Conservation (phyloP, 2,329 filamentous ascomycete genomes). For the Alternaria postmessia region DNA sequence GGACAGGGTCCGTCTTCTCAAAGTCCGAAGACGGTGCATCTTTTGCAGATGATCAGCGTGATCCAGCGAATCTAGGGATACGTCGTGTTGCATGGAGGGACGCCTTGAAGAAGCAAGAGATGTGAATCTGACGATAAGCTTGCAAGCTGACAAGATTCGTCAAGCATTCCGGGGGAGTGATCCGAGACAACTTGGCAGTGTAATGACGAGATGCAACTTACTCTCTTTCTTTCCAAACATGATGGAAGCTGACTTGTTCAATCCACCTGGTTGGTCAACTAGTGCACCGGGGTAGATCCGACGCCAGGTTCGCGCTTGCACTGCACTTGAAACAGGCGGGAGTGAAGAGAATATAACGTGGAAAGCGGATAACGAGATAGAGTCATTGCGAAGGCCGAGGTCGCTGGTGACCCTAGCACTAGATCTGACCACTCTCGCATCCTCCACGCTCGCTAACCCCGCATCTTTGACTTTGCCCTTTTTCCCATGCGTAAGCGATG, state of each 20-base stretch:
- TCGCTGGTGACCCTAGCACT: slow-evolving; percentile 21
- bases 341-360: slow-evolving; percentile 6
- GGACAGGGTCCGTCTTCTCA: slow-evolving; percentile 23
- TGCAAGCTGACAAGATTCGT: slow-evolving; percentile 5
- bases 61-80: not conserved
- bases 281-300: slow-evolving; percentile 10
- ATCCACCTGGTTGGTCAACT: not conserved
- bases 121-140: slow-evolving; percentile 7
- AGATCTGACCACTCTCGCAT: slow-evolving; percentile 14
- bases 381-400: slow-evolving; percentile 23
- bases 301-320: slow-evolving; percentile 7
- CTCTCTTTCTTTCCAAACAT: slow-evolving; percentile 48
- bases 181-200: slow-evolving; percentile 18
- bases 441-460: slow-evolving; percentile 30
- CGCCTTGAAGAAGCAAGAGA: not conserved
- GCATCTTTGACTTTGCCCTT: slow-evolving; percentile 22
- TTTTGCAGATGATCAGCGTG: slow-evolving; percentile 28
- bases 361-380: not conserved
- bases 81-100: not conserved
- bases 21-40: slow-evolving; percentile 25
- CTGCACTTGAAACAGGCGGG: slow-evolving; percentile 1
- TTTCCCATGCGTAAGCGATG: slow-evolving; percentile 13
- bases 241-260: slow-evolving; percentile 8
- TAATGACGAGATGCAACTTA: slow-evolving; percentile 28
- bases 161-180: slow-evolving; percentile 5